A percentile compares a stretch with the other conserved stretches of the same genome.
Conservation (phyloP, 768 basidiomycete species). For the Phylloporus rhodoxanthus region DNA sequence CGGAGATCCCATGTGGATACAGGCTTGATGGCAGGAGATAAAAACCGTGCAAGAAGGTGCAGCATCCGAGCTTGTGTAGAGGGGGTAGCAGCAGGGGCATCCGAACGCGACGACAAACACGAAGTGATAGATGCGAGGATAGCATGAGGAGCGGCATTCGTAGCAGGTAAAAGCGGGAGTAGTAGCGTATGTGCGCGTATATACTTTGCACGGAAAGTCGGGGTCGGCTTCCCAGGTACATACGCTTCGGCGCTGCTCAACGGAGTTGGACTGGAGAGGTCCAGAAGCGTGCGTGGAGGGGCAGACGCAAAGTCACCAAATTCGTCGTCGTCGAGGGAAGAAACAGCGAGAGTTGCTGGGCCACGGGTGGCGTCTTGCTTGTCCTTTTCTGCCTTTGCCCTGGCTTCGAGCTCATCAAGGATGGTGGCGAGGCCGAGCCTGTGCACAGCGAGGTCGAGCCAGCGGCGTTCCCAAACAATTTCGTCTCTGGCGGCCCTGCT, state of each 20-base stretch:
- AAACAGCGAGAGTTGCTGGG: conserved; percentile 56
- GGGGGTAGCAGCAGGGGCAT: conserved; percentile 37
- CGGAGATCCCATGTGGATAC: conserved; percentile 61
- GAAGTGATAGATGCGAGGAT: conserved; percentile 46
- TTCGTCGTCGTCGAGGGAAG: conserved; percentile 58
- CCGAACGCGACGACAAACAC: conserved; percentile 39
- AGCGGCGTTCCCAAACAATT: conserved; percentile 69
- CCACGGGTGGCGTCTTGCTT: conserved; percentile 33
- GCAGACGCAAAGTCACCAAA: conserved; percentile 81
- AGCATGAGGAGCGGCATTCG: conserved; percentile 60
- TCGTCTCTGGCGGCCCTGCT: conserved; percentile 64
- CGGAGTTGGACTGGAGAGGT: conserved; percentile 11
- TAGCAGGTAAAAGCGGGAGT: conserved; percentile 49
- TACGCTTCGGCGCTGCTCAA: conserved; percentile 14
- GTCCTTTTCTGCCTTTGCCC: conserved; percentile 34
- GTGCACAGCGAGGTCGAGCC: conserved; percentile 54
- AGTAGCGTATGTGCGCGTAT: conserved; percentile 62
- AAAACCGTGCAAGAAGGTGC: conserved; percentile 66
- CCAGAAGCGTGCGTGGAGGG: conserved; percentile 15
- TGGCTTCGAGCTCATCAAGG: conserved; percentile 55
- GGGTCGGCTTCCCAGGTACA: conserved; percentile 19
- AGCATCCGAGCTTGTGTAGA: conserved; percentile 61
- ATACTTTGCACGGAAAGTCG: conserved; percentile 50
- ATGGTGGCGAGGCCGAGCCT: conserved; percentile 39
- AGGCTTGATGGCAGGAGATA: conserved; percentile 67